phyloP scores from a whole-genome alignment of 306 rosid species.

The Neltuma alba region DNA sequence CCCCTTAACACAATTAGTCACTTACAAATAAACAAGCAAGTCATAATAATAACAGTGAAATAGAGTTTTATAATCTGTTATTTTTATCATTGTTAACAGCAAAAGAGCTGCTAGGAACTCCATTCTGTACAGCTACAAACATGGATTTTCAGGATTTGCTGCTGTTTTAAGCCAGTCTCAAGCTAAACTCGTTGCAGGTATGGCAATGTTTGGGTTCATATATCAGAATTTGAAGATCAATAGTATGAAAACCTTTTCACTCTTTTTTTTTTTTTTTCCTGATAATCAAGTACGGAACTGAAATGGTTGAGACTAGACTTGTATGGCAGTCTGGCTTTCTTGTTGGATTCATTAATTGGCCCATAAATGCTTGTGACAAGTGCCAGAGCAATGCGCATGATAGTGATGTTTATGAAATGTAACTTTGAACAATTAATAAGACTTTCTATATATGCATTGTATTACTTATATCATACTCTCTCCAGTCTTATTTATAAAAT shows the following conservation, averaged over 20 bases:
- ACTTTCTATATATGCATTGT: not conserved
- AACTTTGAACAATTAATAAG: not conserved
- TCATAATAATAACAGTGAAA: not conserved
- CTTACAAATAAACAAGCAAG: too few relatives aligned
- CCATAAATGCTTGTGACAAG: not conserved
- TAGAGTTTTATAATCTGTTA: constrained; percentile 1
- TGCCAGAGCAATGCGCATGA: not conserved
- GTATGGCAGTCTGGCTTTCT: not conserved
- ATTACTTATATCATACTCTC: not conserved
- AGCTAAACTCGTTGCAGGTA: constrained; percentile 71
- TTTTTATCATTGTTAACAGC: constrained; percentile 38
- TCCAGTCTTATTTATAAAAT: too few relatives aligned
- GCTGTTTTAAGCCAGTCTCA: constrained; percentile 54
- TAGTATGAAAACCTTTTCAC: not conserved
- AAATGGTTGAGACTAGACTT: not conserved
- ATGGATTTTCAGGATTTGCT: constrained; percentile 73
- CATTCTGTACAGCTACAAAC: constrained; percentile 65
- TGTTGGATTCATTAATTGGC: constrained; percentile 5
- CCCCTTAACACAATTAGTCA: too few relatives aligned
- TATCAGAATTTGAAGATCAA: not conserved
- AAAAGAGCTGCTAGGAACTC: constrained; percentile 51
- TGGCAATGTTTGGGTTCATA: constrained; percentile 19
- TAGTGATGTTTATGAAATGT: constrained; percentile 6
- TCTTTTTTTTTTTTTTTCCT: not conserved
- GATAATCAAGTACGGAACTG: not conserved